Evolutionary conservation across 768 basidiomycete genomes (phyloP).

Genomic region (Phanerochaete carnosa): DNA sequence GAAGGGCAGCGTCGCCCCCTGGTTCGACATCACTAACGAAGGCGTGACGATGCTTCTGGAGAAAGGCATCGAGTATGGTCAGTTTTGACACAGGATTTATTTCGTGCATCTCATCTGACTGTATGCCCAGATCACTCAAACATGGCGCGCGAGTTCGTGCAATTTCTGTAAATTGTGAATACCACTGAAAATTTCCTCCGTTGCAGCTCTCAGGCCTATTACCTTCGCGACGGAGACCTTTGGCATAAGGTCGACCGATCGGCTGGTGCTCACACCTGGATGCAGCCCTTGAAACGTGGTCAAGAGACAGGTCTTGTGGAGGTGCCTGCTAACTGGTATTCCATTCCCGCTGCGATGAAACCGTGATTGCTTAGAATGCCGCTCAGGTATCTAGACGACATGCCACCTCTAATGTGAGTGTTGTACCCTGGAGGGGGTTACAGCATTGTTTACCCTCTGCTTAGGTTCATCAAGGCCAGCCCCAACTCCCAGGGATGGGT

Average conservation of each 20-base stretch:
- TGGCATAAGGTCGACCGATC: slow-evolving; percentile 75
- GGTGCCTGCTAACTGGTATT: slow-evolving; percentile 70
- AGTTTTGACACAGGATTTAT: slow-evolving; percentile 1
- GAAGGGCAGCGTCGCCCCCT: slow-evolving; percentile 68
- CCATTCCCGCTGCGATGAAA: not conserved
- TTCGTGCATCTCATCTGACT: not conserved
- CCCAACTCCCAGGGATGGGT: slow-evolving; percentile 76
- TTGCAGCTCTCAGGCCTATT: slow-evolving; percentile 58
- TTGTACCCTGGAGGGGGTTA: not conserved
- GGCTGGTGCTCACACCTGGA: slow-evolving; percentile 60
- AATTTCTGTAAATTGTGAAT: not conserved
- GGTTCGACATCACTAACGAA: slow-evolving; percentile 78
- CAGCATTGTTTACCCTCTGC: slow-evolving; percentile 1
- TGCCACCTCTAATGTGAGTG: slow-evolving; percentile 68
- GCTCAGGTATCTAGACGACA: slow-evolving; percentile 64
- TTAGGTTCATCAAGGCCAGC: slow-evolving; percentile 66
- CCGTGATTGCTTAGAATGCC: not conserved
- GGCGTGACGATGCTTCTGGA: slow-evolving; percentile 61
- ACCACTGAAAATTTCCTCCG: slow-evolving; percentile 17
- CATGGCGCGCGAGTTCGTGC: slow-evolving; percentile 47
- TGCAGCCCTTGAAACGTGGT: slow-evolving; percentile 66
- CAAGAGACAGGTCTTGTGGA: slow-evolving; percentile 60
- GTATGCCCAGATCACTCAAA: slow-evolving; percentile 49
- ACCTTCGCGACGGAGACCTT: slow-evolving; percentile 60
- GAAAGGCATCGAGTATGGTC: slow-evolving; percentile 74